Base-by-base conservation (phyloP, 306 rosid genomes). In the Urtica urens region DNA sequence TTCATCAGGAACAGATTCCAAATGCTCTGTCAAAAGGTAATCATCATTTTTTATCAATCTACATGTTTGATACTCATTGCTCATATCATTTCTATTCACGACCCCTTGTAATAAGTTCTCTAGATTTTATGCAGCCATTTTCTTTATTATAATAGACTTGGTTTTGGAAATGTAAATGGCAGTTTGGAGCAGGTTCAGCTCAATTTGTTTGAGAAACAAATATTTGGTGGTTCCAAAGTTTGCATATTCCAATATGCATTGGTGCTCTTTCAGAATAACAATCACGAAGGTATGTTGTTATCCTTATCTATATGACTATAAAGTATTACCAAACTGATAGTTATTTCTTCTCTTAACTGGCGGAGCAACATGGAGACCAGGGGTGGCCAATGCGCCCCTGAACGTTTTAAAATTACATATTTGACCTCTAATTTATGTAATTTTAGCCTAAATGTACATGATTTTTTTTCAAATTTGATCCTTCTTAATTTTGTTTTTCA, bases 181-280 rank as follows among this genome's bases (percentile, higher is more conserved):
- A 90, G 99, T 82, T 81, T 90, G 95, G 99, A 85, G 95, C 95
- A 90, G 82, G 92, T 81, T 75, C 99, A 90, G 94, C 85, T 81
- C 24, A 76, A 69, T 48, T 69, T 81, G 70, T 90, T 90, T 69
- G 86, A 82, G 59, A 73, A 73, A 54, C 92, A 79, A 67, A 47
- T 90, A 62, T 79, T 74, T 53, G 94, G 87, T 53, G 92, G 80
- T 67, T 72, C 77, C 67, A 71, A 68, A 71, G 72, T 78, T 61
- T 81, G 78, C 94, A 66, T 90, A 62, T 72, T 77, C 68, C 99
- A 85, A 67, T 85, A 81, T 62, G 79, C 92, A 41, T 68, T 85
- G 87, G 87, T 85, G 49, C 81, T 61, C 7, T 66, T 79, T 63
- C 71, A 66, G 66, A 51, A 71, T 58, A 66, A 55, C 69, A 62